Evolutionary conservation across 2,329 filamentous ascomycete species (phyloP).

Genomic region (Dryadomyces quercivorus): DNA sequence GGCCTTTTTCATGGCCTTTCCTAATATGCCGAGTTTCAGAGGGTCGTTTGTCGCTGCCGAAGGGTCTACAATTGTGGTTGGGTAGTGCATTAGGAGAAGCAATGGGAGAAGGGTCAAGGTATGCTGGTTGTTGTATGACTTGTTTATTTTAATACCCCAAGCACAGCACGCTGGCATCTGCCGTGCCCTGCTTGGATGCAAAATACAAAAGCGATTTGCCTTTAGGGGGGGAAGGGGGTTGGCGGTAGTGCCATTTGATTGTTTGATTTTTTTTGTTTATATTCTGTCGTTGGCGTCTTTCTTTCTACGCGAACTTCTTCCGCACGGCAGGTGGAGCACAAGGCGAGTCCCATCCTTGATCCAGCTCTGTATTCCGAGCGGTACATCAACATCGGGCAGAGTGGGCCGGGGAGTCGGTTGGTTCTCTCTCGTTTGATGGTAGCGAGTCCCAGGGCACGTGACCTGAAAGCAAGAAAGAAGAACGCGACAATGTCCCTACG

Average conservation of each 20-base stretch:
- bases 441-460: background rate
- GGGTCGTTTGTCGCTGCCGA: too few relatives aligned
- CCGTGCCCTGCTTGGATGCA: background rate
- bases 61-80: too few relatives aligned
- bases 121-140: background rate
- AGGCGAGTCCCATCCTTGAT: slow-evolving; percentile 63
- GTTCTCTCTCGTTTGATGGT: too few relatives aligned
- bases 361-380: slow-evolving; percentile 65
- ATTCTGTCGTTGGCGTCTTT: slow-evolving; percentile 7
- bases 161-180: background rate
- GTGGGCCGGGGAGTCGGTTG: slow-evolving; percentile 1
- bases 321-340: slow-evolving; percentile 67
- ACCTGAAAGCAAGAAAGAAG: background rate
- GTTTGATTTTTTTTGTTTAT: background rate
- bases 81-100: background rate
- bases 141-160: background rate
- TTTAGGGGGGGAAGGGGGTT: background rate
- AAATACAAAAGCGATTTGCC: background rate
- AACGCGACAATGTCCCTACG: too few relatives aligned
- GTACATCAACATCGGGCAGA: slow-evolving; percentile 33
- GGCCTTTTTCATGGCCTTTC: too few relatives aligned
- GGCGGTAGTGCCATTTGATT: background rate
- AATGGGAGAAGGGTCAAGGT: background rate
- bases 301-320: slow-evolving; percentile 14
- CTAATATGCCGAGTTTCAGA: too few relatives aligned